These are phyloP conservation scores for Saussurea involucrata DNA, from an alignment of 129 eudicot genomes.

Conservation along the genomic window DNA sequence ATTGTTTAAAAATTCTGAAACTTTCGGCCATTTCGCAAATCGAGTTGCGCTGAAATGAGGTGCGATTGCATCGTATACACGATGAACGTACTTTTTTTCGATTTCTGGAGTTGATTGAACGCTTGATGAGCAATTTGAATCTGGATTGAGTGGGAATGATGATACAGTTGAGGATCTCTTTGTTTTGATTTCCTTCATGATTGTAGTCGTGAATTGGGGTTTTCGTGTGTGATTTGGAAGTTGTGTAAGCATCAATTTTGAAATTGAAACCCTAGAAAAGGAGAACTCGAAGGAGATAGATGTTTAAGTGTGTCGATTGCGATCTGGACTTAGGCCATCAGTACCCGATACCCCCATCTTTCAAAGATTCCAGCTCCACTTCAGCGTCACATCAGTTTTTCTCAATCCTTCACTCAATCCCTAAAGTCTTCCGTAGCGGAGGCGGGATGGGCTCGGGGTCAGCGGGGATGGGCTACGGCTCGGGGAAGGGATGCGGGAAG, in stretches of 20 bases:
- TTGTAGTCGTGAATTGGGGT: neutral
- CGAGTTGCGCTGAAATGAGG: conserved; percentile 96
- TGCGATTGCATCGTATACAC: conserved; percentile 97
- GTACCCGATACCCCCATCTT: too few relatives aligned
- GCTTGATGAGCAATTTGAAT: conserved; percentile 20
- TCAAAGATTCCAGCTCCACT: too few relatives aligned
- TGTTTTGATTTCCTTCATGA: conserved; percentile 31
- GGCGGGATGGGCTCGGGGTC: too few relatives aligned
- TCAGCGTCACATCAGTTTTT: too few relatives aligned
- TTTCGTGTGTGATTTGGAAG: neutral
- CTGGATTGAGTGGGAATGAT: conserved; percentile 29
- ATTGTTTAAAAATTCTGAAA: conserved; percentile 58
- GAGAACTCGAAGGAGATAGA: neutral
- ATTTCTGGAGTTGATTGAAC: conserved; percentile 85
- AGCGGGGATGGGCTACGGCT: too few relatives aligned
- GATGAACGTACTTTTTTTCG: conserved; percentile 90
- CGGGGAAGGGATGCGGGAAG: too few relatives aligned
- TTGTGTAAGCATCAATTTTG: conserved; percentile 2
- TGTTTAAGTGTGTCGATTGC: neutral
- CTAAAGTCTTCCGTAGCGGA: too few relatives aligned
- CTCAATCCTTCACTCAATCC: too few relatives aligned
- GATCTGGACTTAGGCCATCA: neutral
- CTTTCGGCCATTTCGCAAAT: conserved; percentile 97
- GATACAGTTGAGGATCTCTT: conserved; percentile 4
- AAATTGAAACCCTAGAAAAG: conserved; percentile 19